Conservation (phyloP, 441 rosid genomes). For the Populus hybrid region DNA sequence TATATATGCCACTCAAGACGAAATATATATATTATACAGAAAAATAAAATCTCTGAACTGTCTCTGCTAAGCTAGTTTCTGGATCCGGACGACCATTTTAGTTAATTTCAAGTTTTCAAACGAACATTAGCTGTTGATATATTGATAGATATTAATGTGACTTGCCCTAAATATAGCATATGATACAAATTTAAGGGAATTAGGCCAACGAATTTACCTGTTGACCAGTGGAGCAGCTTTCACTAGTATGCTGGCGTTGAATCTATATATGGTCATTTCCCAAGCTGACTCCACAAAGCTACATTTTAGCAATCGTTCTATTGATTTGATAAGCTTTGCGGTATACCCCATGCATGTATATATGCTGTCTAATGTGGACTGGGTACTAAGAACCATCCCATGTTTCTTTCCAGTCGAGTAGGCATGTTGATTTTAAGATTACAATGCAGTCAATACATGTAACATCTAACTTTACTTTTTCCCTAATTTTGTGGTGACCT, state of each 20-base stretch:
- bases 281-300: conserved; percentile 6
- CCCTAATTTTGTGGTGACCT: background rate
- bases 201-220: background rate
- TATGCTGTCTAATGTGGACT: background rate
- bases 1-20: conserved; percentile 16
- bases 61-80: background rate
- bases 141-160: background rate
- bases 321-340: background rate
- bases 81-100: background rate
- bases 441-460: background rate
- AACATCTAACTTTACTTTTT: background rate
- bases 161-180: background rate
- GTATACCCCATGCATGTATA: background rate
- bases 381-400: background rate
- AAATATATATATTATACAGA: too few relatives aligned
- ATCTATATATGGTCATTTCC: background rate
- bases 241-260: too few relatives aligned
- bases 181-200: background rate
- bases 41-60: background rate
- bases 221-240: background rate
- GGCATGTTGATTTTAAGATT: background rate
- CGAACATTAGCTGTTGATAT: background rate
- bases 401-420: background rate
- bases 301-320: background rate
- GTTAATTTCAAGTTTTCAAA: background rate